Evolutionary conservation across 306 rosid genomes (phyloP).

Genomic region (Pterocarpus macrocarpus): DNA sequence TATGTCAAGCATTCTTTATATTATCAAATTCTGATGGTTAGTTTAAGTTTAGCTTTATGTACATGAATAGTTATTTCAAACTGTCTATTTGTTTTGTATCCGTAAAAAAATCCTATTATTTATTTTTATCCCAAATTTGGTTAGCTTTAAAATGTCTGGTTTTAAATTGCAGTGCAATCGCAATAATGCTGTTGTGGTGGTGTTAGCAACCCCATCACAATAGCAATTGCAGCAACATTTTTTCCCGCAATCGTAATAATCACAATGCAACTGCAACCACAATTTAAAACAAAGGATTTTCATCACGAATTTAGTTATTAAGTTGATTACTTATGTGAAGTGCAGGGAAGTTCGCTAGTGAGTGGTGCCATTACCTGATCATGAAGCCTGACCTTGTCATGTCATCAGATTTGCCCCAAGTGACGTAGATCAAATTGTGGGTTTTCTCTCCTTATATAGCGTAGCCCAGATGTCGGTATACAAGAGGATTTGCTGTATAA

Average conservation of each 20-base stretch:
- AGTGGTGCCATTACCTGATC: slow-evolving; percentile 28
- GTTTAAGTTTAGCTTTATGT: neutral
- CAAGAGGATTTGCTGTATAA: neutral
- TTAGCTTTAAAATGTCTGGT: slow-evolving; percentile 6
- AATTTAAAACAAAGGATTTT: neutral
- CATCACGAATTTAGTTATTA: neutral
- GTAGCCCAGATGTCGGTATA: slow-evolving; percentile 30
- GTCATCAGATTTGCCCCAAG: slow-evolving; percentile 27
- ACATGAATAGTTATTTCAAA: neutral
- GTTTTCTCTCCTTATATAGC: slow-evolving; percentile 8
- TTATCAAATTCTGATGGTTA: neutral
- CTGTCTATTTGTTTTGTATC: slow-evolving; percentile 20
- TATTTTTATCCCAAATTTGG: slow-evolving; percentile 17
- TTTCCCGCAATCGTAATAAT: neutral
- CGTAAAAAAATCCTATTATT: neutral
- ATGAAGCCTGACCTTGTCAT: slow-evolving; percentile 19
- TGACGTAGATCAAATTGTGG: slow-evolving; percentile 12
- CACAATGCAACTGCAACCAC: neutral
- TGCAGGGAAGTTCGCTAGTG: slow-evolving; percentile 39
- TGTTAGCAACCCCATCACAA: neutral
- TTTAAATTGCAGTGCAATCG: neutral
- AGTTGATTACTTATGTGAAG: slow-evolving; percentile 34
- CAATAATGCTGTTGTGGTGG: neutral
- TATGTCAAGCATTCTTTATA: slow-evolving; percentile 25
- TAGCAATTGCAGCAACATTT: neutral